phyloP scores from a whole-genome alignment of 345 rosid species.

The Eucalyptus decipiens region DNA sequence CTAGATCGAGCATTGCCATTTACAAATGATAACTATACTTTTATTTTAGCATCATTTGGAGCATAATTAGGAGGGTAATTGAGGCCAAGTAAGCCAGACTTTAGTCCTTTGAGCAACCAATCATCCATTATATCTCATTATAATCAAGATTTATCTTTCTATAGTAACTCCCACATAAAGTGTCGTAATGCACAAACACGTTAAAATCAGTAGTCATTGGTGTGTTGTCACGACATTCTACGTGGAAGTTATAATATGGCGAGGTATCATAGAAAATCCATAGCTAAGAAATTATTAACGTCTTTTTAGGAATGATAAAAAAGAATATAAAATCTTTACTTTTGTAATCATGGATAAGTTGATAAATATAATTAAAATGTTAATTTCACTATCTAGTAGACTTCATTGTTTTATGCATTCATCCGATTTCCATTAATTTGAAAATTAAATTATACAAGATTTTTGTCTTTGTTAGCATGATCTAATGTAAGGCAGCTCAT shows the following conservation, averaged over 20 bases:
- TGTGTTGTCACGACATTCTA: neutral
- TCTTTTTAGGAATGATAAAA: neutral
- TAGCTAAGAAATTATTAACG: neutral
- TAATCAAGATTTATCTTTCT: neutral
- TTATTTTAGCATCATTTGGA: neutral
- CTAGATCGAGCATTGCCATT: neutral
- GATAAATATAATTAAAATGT: neutral
- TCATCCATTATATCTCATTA: neutral
- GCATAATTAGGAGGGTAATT: neutral
- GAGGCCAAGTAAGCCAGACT: neutral
- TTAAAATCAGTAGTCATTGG: neutral
- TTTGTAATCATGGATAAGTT: neutral
- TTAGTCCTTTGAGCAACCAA: neutral
- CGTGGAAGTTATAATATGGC: neutral
- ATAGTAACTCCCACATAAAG: neutral
- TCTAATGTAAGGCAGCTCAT: neutral
- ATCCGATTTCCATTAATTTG: neutral
- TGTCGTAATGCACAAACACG: neutral
- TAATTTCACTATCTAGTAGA: neutral
- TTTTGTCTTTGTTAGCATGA: neutral
- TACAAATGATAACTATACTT: neutral
- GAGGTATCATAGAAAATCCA: neutral
- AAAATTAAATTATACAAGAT: neutral
- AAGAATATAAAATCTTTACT: neutral
- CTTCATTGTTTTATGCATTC: neutral